Evolutionary conservation across 352 stramenopile species (phyloP), one percentile per base, ranked within the genome.

Genomic region (Lagenidium sp.): DNA sequence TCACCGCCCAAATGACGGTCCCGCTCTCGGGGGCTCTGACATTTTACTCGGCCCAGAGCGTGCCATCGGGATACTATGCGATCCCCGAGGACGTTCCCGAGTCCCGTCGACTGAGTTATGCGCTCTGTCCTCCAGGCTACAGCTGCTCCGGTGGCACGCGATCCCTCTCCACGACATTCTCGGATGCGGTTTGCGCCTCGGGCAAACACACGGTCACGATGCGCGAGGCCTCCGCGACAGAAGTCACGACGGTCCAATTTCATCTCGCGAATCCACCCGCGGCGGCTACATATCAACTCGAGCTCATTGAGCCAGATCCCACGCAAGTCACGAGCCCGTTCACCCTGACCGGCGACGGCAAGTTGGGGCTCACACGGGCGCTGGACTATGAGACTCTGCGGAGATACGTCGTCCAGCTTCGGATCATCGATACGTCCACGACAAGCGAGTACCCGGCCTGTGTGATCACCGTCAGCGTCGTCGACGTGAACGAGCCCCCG

Each of bases 401-500:
- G 10, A 15, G 13, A 0, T 67, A 63, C 43, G 37, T 30, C 7
- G 42, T 65, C 31, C 28, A 25, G 19, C 23, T 82, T 4, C 18
- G 44, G 4, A 41, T 82, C 22, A 45, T 49, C 20, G 58, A 78
- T 29, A 39, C 37, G 11, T 11, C 35, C 18, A 19, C 31, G 32
- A 12, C 45, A 40, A 3, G 59, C 37, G 35, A 36, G 4, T 54
- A 53, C 22, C 36, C 43, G 3, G 11, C 58, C 0, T 84, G 71
- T 24, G 39, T 56, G 41, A 70, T 84, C 8, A 53, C 44, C 31
- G 51, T 77, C 26, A 50, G 53, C 31, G 67, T 84, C 11, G 23
- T 62, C 3, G 68, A 84, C 26, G 48, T 77, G 10, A 84, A 84
- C 23, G 71, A 84, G 46, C 20, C 60, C 6, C 71, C 68, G 1